Conservation (phyloP, 306 rosid species). For the Rubus idaeus region DNA sequence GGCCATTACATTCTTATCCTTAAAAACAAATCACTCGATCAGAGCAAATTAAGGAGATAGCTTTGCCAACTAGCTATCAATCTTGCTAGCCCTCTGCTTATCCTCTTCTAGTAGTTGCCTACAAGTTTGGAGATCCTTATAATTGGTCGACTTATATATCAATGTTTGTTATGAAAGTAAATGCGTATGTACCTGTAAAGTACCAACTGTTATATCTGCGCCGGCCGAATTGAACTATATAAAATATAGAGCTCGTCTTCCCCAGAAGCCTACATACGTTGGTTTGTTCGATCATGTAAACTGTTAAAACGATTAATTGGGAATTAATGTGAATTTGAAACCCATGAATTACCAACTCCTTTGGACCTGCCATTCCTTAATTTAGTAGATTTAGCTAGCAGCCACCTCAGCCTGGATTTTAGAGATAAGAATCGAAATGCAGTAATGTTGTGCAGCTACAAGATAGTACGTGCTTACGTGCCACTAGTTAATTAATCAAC, state of each 20-base stretch:
- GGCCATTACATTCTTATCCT: slow-evolving; percentile 50
- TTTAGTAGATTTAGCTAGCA: too few relatives aligned
- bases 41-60: slow-evolving; percentile 18
- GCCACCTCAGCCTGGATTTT: too few relatives aligned
- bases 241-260: neutral
- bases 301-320: too few relatives aligned
- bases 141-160: neutral
- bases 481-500: too few relatives aligned
- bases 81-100: neutral
- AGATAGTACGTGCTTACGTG: too few relatives aligned
- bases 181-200: neutral
- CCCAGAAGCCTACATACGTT: neutral
- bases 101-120: neutral
- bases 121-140: neutral
- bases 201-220: neutral
- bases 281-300: too few relatives aligned
- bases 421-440: too few relatives aligned
- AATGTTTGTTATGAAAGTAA: neutral
- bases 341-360: too few relatives aligned
- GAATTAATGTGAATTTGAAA: too few relatives aligned
- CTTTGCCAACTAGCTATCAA: slow-evolving; percentile 23
- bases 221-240: neutral
- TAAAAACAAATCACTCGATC: slow-evolving; percentile 5
- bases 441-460: too few relatives aligned
- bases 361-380: too few relatives aligned